phyloP scores from a whole-genome alignment of 1,139 yeast genomes.

The Taphrina sp. region DNA sequence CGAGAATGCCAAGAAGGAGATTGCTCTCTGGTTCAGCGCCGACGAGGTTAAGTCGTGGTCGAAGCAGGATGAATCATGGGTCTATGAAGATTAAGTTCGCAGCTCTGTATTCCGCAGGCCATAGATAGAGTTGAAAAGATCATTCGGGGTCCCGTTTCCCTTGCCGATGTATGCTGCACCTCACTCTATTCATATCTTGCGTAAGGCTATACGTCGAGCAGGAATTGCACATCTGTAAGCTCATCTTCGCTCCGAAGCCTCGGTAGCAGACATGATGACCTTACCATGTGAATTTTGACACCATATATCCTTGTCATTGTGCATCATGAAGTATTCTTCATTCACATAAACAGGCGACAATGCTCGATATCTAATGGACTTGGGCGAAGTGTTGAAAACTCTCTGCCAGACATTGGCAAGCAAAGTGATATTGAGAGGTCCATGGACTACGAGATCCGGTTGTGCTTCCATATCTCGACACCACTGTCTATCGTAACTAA shows the following conservation, averaged over 20 bases:
- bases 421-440: conserved; percentile 54
- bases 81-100: conserved; percentile 21
- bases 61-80: conserved; percentile 30
- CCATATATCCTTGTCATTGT: neutral
- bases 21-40: conserved; percentile 95
- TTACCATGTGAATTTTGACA: neutral
- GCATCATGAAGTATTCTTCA: conserved; percentile 9
- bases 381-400: neutral
- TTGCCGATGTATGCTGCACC: too few relatives aligned
- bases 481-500: conserved; percentile 10
- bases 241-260: neutral
- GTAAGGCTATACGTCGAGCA: too few relatives aligned
- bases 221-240: too few relatives aligned
- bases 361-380: conserved; percentile 12
- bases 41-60: conserved; percentile 81
- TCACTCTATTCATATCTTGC: too few relatives aligned
- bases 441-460: conserved; percentile 66
- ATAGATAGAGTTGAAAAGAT: too few relatives aligned
- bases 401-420: conserved; percentile 14
- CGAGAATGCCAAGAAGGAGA: conserved; percentile 95
- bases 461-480: conserved; percentile 52
- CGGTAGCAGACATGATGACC: conserved; percentile 13
- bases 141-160: too few relatives aligned
- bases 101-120: too few relatives aligned
- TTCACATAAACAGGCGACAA: conserved; percentile 15